Base-by-base conservation (phyloP, 2,329 filamentous ascomycete genomes). In the Cylindrodendrum hubeiense region DNA sequence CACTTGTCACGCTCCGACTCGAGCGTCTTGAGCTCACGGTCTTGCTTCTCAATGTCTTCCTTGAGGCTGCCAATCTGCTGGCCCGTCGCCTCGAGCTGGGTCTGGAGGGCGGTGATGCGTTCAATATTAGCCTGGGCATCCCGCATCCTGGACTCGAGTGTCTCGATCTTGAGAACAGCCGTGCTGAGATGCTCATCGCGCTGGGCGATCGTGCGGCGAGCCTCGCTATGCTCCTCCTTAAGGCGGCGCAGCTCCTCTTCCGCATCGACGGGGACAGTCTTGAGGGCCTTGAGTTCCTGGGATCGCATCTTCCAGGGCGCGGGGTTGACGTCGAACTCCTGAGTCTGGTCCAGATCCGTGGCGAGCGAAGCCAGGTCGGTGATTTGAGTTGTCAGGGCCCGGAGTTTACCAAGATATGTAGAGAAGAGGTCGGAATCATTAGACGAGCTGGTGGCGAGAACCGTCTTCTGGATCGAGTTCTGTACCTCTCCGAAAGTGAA, bases 161-260 rank as follows among this genome's bases (percentile, higher is more conserved):
- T 93, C 79, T 98, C 95, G 71, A 98, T 97, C 79, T 96, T 95
- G 71, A 98, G 91, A n/a, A 91, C 88, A 24, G 93, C 87, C 63
- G 97, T 95, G 78, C 97, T 94, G 56, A 97, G 88, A 37, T 91
- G 90, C 77, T 95, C 93, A 70, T 97, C 93, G 67, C 91, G 90
- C 68, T 91, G 87, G 1, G 91, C 89, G 62, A 94, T 86, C 4
- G 88, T 85, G 59, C 91, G 90, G 4, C 93, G 91, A 21, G 92
- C 90, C 74, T 95, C 93, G 69, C 91, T 89, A 70, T 96, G 88
- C 70, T 95, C 91, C 57, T 95, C 93, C 73, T 91, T 93, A 62
- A 97, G 84, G 21, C 91, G 89, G 7, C 91, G 89, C 58, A 98
- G 87, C 77, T 97, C 93, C 74, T 95, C 93, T 75, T 97, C 94